Evolutionary conservation across 2,329 filamentous ascomycete genomes (phyloP).

Genomic region (Cytospora piceicola): DNA sequence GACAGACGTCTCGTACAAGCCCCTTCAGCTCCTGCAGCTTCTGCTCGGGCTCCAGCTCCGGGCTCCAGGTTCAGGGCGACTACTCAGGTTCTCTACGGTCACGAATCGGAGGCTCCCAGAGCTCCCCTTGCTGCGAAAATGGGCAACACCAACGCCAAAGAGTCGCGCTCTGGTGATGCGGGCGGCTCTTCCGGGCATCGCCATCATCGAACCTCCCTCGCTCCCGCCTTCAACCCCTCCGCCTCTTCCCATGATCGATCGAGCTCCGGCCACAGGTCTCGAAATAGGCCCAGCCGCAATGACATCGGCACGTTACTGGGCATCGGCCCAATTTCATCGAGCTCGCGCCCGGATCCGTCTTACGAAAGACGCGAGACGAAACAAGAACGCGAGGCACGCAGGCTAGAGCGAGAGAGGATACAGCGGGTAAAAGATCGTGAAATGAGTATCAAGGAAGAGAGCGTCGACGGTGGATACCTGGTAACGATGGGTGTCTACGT

Average conservation of each 20-base stretch:
- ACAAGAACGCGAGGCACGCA: constrained; percentile 86
- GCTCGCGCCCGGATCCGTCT: constrained; percentile 46
- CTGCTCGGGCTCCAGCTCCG: neutral
- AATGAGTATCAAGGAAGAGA: constrained; percentile 86
- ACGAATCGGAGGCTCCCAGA: constrained; percentile 18
- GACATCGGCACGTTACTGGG: constrained; percentile 53
- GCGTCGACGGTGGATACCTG: constrained; percentile 91
- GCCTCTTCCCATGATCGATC: constrained; percentile 33
- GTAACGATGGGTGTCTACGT: constrained; percentile 95
- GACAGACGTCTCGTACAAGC: neutral
- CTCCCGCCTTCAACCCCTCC: constrained; percentile 30
- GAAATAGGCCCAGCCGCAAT: constrained; percentile 45
- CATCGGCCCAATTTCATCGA: constrained; percentile 42
- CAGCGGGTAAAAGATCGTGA: constrained; percentile 82
- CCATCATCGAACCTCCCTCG: constrained; percentile 32
- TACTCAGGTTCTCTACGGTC: neutral
- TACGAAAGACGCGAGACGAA: constrained; percentile 80
- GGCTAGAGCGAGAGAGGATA: constrained; percentile 78
- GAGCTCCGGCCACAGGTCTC: constrained; percentile 32
- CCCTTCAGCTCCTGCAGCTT: neutral
- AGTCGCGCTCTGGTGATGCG: constrained; percentile 39
- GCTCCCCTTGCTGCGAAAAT: constrained; percentile 32
- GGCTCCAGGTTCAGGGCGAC: neutral
- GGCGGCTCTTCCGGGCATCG: constrained; percentile 31
- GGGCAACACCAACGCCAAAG: constrained; percentile 44